Conservation (phyloP, 2,329 filamentous ascomycete genomes). For the Aspergillus pseudotamarii region DNA sequence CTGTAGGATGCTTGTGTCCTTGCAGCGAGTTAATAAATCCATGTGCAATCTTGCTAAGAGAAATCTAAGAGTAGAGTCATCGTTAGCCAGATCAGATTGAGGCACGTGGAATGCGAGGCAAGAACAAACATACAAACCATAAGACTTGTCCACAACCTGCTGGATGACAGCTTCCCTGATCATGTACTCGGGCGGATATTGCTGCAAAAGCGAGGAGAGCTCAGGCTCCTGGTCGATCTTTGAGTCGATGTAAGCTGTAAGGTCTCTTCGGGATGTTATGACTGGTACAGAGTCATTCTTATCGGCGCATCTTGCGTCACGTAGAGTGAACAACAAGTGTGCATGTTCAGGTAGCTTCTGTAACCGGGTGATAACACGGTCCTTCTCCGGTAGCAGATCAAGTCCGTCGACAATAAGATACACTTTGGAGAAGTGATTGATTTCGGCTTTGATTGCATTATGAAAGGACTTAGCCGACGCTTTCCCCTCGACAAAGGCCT, state of each 20-base stretch:
- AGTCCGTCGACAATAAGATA: constrained; percentile 35
- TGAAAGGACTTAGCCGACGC: constrained; percentile 35
- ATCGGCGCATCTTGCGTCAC: constrained; percentile 21
- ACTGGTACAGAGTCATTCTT: constrained; percentile 20
- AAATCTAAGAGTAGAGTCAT: constrained; percentile 25
- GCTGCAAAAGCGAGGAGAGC: too few species aligned
- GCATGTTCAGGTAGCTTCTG: constrained; percentile 36
- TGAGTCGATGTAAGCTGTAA: constrained; percentile 21
- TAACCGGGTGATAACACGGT: constrained; percentile 31
- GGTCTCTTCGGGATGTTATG: constrained; percentile 19
- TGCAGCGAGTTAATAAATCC: constrained; percentile 29
- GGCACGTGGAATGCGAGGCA: neutral
- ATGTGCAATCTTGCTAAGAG: constrained; percentile 32
- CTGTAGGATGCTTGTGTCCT: constrained; percentile 24
- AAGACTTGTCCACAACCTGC: constrained; percentile 26
- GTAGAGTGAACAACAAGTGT: constrained; percentile 33
- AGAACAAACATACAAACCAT: constrained; percentile 28
- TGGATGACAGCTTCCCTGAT: constrained; percentile 21
- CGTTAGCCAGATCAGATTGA: neutral
- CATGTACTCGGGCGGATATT: neutral
- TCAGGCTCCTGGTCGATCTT: constrained; percentile 14
- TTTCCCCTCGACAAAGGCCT: constrained; percentile 20
- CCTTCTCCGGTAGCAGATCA: constrained; percentile 32
- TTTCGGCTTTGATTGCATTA: constrained; percentile 35
- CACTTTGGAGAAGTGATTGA: constrained; percentile 33